Evolutionary conservation across 1,139 yeast genomes (phyloP), one percentile per base, ranked within the genome.

Genomic region (Yamadazyma jaroonii): DNA sequence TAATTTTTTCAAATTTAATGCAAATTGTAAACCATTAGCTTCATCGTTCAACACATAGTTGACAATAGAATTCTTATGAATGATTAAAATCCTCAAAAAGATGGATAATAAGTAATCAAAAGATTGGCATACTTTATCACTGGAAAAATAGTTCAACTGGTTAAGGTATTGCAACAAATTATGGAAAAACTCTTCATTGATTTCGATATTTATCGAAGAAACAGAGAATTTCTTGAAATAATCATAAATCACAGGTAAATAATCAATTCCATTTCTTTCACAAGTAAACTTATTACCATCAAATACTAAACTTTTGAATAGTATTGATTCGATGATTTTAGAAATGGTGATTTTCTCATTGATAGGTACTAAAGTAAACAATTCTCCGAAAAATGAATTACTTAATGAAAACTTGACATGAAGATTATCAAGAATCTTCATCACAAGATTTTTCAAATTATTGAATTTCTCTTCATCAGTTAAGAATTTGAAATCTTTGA

Each of bases 21-120:
- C 55, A 40, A 77, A 69, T 3, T 53, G 50, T 34, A 68, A 60
- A 43, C 54, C 69, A 29, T 29, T 34, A 5, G 27, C 7, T 45
- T 53, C 72, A 43, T 46, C 62, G 41, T 43, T 60, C 32, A 57
- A 53, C 32, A 62, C 64, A 43, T 56, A 46, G 40, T 62, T 51
- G 3, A 67, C 61, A 23, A 74, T 49, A 1, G 66, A 56, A 4
- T 61, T 54, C 50, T 75, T 77, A 52, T 82, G 87, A 39, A 83
- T 77, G 45, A 82, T 73, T 24, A 82, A 58, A 9, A 83, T 75
- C 45, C 83, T 67, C 39, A 81, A 64, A 43, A 79, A 67, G 24
- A 80, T 62, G 3, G 73, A 61, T 28, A 46, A 39, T 9, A 45
- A 25, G 26, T 26, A 22, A 15, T 42, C 35, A 24, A 39, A 34